Percentiles rank a stretch among this genome's conserved stretches.
These are phyloP conservation scores for Metschnikowia vanudenii DNA, from an alignment of 805 yeast species.

Conservation along the genomic window DNA sequence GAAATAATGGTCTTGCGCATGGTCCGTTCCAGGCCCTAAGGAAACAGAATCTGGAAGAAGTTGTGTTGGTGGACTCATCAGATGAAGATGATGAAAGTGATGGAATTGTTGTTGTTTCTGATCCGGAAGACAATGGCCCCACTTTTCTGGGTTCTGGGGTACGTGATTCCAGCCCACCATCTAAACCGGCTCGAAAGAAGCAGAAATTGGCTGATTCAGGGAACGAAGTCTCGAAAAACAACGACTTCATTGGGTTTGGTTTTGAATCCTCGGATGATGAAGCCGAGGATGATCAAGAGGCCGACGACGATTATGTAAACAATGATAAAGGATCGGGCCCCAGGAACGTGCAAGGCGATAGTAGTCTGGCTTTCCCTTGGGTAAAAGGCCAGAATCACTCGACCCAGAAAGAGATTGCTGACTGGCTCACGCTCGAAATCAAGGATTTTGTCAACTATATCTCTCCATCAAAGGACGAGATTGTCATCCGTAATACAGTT, in stretches of 20 bases:
- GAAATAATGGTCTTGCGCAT: too few species aligned
- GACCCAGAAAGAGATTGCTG: conserved; percentile 71
- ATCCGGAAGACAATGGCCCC: not conserved
- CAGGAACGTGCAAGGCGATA: conserved; percentile 12
- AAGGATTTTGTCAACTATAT: conserved; percentile 80
- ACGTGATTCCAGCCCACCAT: conserved; percentile 5
- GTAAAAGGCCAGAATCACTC: conserved; percentile 74
- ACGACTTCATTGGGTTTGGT: conserved; percentile 58
- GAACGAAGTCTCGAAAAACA: conserved; percentile 44
- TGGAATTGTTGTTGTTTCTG: conserved; percentile 10
- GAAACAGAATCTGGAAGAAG: conserved; percentile 15
- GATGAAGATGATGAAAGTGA: conserved; percentile 22
- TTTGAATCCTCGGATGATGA: conserved; percentile 45
- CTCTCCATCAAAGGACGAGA: conserved; percentile 79
- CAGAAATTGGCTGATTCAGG: conserved; percentile 12
- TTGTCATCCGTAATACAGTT: conserved; percentile 60
- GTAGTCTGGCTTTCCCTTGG: conserved; percentile 63
- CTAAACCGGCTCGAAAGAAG: conserved; percentile 11
- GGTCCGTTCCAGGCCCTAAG: not conserved
- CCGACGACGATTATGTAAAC: conserved; percentile 31
- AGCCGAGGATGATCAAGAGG: conserved; percentile 21
- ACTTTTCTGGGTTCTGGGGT: conserved; percentile 19
- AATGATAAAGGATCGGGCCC: conserved; percentile 36
- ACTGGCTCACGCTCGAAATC: conserved; percentile 85
- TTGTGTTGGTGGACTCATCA: conserved; percentile 33